These are phyloP conservation scores for Magnolia kwangsiensis DNA, from an alignment of 164 flowering plant species.

Conservation along the genomic window DNA sequence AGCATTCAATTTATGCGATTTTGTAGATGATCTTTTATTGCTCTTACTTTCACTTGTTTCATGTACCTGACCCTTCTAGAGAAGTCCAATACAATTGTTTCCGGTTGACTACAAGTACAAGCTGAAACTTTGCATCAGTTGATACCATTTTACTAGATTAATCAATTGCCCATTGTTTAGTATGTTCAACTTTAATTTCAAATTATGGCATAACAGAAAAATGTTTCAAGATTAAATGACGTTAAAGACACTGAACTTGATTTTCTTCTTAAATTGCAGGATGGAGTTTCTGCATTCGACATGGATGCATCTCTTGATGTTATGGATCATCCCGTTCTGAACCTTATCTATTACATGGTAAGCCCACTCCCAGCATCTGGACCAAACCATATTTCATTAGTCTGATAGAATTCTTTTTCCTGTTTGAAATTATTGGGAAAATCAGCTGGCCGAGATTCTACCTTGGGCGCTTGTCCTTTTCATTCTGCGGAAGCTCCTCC, in stretches of 20 bases:
- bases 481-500: conserved; percentile 91
- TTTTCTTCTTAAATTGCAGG: conserved; percentile 37
- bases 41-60: background rate
- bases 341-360: conserved; percentile 84
- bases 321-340: conserved; percentile 76
- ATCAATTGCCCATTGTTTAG: background rate
- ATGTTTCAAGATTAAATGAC: background rate
- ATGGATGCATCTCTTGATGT: conserved; percentile 79
- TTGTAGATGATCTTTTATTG: background rate
- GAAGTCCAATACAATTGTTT: no score
- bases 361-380: background rate
- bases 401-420: background rate
- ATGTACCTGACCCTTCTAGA: no score
- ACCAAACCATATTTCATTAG: background rate
- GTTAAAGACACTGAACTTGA: background rate
- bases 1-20: background rate
- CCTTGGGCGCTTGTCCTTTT: conserved; percentile 91
- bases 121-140: no score
- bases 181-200: background rate
- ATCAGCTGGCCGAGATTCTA: conserved; percentile 79
- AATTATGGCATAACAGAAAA: background rate
- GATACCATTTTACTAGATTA: background rate
- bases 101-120: no score
- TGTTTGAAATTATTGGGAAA: background rate
- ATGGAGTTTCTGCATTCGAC: conserved; percentile 72